Evolutionary conservation across 192 early-diverging fungal genomes (phyloP).

Genomic region (Funneliformis mosseae): DNA sequence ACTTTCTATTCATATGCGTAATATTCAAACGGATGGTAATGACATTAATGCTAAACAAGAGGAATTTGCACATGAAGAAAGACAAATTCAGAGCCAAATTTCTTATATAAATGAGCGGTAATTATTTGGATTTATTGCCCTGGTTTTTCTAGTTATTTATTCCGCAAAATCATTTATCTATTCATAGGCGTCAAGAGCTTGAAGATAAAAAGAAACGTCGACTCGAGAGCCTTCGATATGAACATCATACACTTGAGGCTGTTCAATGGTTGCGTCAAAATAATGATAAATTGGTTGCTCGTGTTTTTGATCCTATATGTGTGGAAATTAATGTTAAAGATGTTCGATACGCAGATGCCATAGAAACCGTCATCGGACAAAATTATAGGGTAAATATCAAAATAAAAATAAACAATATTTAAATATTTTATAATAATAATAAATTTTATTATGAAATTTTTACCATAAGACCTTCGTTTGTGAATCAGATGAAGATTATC

Average conservation of each 20-base stretch:
- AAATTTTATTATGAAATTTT: slow-evolving; percentile 16
- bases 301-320: slow-evolving; percentile 73
- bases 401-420: neutral
- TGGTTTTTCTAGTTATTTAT: neutral
- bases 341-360: slow-evolving; percentile 56
- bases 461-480: slow-evolving; percentile 72
- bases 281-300: slow-evolving; percentile 60
- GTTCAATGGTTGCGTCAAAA: slow-evolving; percentile 73
- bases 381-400: slow-evolving; percentile 5
- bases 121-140: neutral
- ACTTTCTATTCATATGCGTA: slow-evolving; percentile 22
- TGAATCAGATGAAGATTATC: slow-evolving; percentile 79
- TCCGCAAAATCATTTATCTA: neutral
- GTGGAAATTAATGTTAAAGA: slow-evolving; percentile 75
- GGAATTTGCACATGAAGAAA: neutral
- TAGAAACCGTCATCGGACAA: slow-evolving; percentile 56
- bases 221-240: slow-evolving; percentile 54
- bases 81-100: neutral
- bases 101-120: neutral
- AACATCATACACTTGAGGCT: slow-evolving; percentile 62
- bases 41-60: slow-evolving; percentile 13
- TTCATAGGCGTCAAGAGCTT: slow-evolving; percentile 56
- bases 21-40: slow-evolving; percentile 13
- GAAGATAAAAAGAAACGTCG: slow-evolving; percentile 60
- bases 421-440: neutral